Conservation (phyloP, 768 basidiomycete species). For the Auricularia auricula-judae region DNA sequence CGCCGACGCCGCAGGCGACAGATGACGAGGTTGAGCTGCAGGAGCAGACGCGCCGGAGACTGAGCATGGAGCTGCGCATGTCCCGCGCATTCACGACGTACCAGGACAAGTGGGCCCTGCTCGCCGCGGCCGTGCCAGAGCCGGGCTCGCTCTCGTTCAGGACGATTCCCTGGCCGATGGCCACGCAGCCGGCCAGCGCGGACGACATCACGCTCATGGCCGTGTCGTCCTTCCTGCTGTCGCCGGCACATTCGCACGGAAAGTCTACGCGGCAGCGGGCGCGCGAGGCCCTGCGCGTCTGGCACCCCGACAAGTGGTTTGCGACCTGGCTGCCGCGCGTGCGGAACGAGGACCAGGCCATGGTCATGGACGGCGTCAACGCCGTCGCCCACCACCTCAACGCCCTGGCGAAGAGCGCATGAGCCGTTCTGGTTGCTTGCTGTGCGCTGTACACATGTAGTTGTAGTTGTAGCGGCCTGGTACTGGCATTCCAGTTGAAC, state of each 20-base stretch:
- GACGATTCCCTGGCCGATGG: conserved; percentile 63
- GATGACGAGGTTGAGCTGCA: background rate
- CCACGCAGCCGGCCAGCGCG: conserved; percentile 27
- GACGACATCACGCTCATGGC: conserved; percentile 43
- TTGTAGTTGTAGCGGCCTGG: no score
- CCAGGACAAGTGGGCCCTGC: background rate
- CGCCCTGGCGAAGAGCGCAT: background rate
- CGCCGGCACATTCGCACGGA: conserved; percentile 47
- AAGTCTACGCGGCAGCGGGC: conserved; percentile 56
- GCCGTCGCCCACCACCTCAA: conserved; percentile 5
- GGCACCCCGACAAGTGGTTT: conserved; percentile 66
- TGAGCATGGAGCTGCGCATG: background rate
- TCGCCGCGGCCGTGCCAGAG: background rate
- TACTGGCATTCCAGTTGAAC: no score
- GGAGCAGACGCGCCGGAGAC: background rate
- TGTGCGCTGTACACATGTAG: no score
- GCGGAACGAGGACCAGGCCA: background rate
- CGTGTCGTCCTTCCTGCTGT: conserved; percentile 52
- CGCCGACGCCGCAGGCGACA: background rate
- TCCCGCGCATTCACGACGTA: background rate
- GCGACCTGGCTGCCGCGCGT: background rate
- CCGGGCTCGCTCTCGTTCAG: conserved; percentile 35
- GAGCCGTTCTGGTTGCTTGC: no score
- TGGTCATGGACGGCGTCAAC: conserved; percentile 2
- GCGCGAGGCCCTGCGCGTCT: conserved; percentile 53